These are phyloP conservation scores for Microbotryum scabiosae DNA, from an alignment of 1,284 basidiomycete species.

Conservation along the genomic window DNA sequence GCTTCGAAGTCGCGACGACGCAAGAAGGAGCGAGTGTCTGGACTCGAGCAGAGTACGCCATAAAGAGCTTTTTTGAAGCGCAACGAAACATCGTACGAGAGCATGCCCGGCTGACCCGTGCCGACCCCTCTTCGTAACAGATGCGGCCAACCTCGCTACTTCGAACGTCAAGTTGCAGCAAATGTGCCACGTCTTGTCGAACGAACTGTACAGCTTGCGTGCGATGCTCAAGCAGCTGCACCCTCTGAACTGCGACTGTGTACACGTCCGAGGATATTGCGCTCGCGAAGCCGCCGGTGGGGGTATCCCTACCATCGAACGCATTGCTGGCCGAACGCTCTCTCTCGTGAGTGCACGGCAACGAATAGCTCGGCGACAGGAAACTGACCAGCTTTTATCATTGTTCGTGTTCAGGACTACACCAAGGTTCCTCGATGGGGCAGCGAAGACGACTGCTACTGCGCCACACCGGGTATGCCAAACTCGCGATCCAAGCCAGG, in stretches of 20 bases:
- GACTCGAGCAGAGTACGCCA: slow-evolving; percentile 21
- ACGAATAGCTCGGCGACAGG: too few species aligned
- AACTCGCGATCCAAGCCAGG: too few species aligned
- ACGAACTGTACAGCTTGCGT: slow-evolving; percentile 19
- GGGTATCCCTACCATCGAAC: slow-evolving; percentile 24
- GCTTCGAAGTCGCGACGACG: slow-evolving; percentile 26
- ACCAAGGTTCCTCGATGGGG: slow-evolving; percentile 11
- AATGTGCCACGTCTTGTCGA: slow-evolving; percentile 13
- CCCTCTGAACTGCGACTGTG: slow-evolving; percentile 21
- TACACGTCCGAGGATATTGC: slow-evolving; percentile 26
- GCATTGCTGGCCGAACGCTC: slow-evolving; percentile 21
- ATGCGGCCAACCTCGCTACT: slow-evolving; percentile 11
- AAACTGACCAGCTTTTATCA: too few species aligned
- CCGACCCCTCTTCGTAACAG: background rate
- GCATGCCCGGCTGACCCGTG: background rate
- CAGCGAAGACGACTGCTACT: slow-evolving; percentile 8
- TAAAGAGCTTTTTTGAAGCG: background rate
- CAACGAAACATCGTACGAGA: background rate
- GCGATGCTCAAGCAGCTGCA: slow-evolving; percentile 14
- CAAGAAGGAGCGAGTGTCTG: slow-evolving; percentile 25
- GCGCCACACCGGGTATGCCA: too few species aligned
- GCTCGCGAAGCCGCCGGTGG: slow-evolving; percentile 17
- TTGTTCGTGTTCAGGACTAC: slow-evolving; percentile 2
- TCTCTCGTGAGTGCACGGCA: too few species aligned
- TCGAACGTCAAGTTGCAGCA: slow-evolving; percentile 16